Conservation (phyloP, 768 basidiomycete species). For the Boletus rubropictus region DNA sequence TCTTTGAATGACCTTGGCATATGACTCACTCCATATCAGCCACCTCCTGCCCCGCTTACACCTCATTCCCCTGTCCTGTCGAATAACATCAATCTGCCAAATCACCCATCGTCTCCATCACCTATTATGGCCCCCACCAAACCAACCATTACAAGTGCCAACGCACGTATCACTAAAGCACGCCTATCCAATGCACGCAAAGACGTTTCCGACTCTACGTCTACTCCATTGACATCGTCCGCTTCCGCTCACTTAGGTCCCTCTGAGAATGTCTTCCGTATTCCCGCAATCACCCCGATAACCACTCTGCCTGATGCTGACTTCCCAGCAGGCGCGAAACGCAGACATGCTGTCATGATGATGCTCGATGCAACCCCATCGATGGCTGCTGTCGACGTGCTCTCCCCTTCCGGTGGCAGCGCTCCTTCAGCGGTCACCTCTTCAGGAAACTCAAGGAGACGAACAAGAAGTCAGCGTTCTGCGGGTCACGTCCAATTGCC, state of each 20-base stretch:
- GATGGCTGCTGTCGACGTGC: conserved; percentile 33
- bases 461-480: conserved; percentile 49
- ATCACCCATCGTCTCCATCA: conserved; percentile 23
- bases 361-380: conserved; percentile 54
- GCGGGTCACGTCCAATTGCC: conserved; percentile 36
- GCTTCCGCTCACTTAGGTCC: conserved; percentile 21
- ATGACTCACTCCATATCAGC: conserved; percentile 16
- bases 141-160: conserved; percentile 8
- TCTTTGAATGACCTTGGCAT: neutral
- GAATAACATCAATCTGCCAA: conserved; percentile 12
- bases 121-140: conserved; percentile 24
- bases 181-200: conserved; percentile 26
- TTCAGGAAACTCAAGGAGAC: conserved; percentile 39
- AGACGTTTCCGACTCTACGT: conserved; percentile 19
- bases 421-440: conserved; percentile 19
- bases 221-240: conserved; percentile 13
- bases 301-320: conserved; percentile 31
- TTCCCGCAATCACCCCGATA: conserved; percentile 18
- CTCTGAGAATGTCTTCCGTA: conserved; percentile 29
- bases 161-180: conserved; percentile 27
- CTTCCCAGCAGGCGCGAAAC: conserved; percentile 57
- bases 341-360: conserved; percentile 76
- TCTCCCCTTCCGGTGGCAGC: conserved; percentile 34
- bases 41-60: conserved; percentile 23
- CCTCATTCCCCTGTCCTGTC: conserved; percentile 29